Conservation (phyloP, 805 yeast genomes). For the Yamadazyma ubonensis region DNA sequence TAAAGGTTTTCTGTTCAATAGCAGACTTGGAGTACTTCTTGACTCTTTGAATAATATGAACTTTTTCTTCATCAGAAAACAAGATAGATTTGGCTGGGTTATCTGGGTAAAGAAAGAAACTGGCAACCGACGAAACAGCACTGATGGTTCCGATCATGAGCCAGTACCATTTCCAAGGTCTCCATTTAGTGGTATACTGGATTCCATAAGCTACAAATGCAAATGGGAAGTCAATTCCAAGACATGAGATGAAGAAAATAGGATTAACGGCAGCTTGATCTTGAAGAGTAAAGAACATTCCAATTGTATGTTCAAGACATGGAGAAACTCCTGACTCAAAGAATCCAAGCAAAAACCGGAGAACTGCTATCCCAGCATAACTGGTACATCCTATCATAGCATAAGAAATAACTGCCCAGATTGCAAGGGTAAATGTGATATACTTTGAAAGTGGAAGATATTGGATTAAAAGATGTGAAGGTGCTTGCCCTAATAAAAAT, state of each 20-base stretch:
- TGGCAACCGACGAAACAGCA: slow-evolving; percentile 21
- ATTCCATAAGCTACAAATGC: slow-evolving; percentile 49
- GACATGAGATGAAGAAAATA: slow-evolving; percentile 50
- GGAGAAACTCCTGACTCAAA: slow-evolving; percentile 25
- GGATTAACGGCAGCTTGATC: slow-evolving; percentile 54
- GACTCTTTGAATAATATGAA: slow-evolving; percentile 44
- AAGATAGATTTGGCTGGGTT: slow-evolving; percentile 55
- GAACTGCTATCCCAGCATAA: slow-evolving; percentile 32
- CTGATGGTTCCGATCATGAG: slow-evolving; percentile 55
- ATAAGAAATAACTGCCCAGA: slow-evolving; percentile 23
- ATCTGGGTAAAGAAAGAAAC: slow-evolving; percentile 48
- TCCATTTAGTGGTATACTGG: slow-evolving; percentile 17
- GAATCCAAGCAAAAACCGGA: slow-evolving; percentile 44
- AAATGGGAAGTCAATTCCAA: slow-evolving; percentile 52
- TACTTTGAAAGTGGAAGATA: slow-evolving; percentile 21
- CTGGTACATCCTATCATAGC: slow-evolving; percentile 31
- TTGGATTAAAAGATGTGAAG: slow-evolving; percentile 22
- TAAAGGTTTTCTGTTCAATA: slow-evolving; percentile 45
- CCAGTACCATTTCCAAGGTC: slow-evolving; percentile 13
- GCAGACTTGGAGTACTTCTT: slow-evolving; percentile 31
- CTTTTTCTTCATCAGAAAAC: slow-evolving; percentile 48
- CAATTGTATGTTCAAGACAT: slow-evolving; percentile 44
- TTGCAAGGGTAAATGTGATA: slow-evolving; percentile 17
- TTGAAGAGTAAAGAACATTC: slow-evolving; percentile 47
- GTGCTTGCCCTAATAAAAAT: slow-evolving; percentile 21